A percentile compares a stretch with the other conserved stretches of the same genome.
Conservation (phyloP, 805 yeast species). For the Metschnikowia baotianmanensis region DNA sequence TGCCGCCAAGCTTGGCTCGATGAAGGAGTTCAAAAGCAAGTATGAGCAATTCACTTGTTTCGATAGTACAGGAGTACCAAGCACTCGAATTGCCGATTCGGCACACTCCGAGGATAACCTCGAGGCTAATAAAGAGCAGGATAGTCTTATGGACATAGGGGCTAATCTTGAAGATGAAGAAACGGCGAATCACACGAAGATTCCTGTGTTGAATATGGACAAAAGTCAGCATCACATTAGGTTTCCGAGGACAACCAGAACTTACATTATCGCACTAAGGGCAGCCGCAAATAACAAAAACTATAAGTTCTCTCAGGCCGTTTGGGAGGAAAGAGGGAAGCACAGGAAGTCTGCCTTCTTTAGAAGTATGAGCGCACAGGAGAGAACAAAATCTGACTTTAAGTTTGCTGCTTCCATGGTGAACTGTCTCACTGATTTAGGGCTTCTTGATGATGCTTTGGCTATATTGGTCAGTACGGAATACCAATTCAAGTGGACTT, state of each 20-base stretch:
- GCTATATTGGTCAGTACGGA: slow-evolving; percentile 65
- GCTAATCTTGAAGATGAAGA: slow-evolving; percentile 2
- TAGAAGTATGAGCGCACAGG: slow-evolving; percentile 32
- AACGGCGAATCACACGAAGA: slow-evolving; percentile 14
- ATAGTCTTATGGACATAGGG: slow-evolving; percentile 1
- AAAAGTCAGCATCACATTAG: background rate
- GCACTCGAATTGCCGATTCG: background rate
- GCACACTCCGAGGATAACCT: background rate
- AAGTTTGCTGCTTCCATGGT: slow-evolving; percentile 75
- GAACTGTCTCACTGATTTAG: slow-evolving; percentile 51
- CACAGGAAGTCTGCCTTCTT: slow-evolving; percentile 59
- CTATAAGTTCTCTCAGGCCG: slow-evolving; percentile 54
- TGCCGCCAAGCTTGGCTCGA: slow-evolving; percentile 33
- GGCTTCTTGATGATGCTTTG: slow-evolving; percentile 65
- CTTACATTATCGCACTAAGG: slow-evolving; percentile 60
- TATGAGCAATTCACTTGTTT: slow-evolving; percentile 29
- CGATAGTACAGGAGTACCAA: slow-evolving; percentile 20
- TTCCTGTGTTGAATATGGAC: slow-evolving; percentile 20
- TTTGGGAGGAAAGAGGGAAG: slow-evolving; percentile 79
- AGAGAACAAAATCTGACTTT: slow-evolving; percentile 52
- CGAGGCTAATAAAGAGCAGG: background rate
- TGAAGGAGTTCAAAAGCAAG: slow-evolving; percentile 35
- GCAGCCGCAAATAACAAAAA: slow-evolving; percentile 62
- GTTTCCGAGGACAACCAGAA: slow-evolving; percentile 35
- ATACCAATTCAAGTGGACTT: slow-evolving; percentile 68